phyloP scores from a whole-genome alignment of 192 early-diverging fungal species.

The Coemansia sp. region DNA sequence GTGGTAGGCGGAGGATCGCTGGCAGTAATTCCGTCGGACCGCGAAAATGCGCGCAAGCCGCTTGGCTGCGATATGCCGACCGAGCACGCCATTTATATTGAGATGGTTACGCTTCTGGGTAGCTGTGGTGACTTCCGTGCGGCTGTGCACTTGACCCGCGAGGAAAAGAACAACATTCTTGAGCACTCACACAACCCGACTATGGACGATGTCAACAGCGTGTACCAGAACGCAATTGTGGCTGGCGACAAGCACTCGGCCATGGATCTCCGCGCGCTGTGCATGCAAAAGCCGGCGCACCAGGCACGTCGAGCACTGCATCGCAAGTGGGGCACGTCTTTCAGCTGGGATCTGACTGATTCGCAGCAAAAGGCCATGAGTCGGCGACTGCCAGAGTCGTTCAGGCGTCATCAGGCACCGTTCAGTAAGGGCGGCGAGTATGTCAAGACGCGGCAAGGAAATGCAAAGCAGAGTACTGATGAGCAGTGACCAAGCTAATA shows the following conservation, averaged over 20 bases:
- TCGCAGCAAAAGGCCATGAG: slow-evolving; percentile 44
- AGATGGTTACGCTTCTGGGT: slow-evolving; percentile 70
- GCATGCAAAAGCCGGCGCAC: slow-evolving; percentile 50
- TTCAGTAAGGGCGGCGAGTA: slow-evolving; percentile 46
- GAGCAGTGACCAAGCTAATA: background rate
- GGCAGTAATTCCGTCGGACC: slow-evolving; percentile 40
- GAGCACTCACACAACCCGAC: slow-evolving; percentile 46
- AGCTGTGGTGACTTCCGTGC: slow-evolving; percentile 56
- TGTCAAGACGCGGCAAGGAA: slow-evolving; percentile 13
- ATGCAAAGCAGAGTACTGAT: background rate
- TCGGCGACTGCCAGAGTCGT: slow-evolving; percentile 51
- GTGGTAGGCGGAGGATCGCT: slow-evolving; percentile 34
- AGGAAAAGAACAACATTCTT: slow-evolving; percentile 44
- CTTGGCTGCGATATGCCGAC: slow-evolving; percentile 59
- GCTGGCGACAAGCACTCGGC: slow-evolving; percentile 56
- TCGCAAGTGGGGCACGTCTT: slow-evolving; percentile 63
- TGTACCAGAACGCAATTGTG: slow-evolving; percentile 58
- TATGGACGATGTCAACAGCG: slow-evolving; percentile 52
- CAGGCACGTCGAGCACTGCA: slow-evolving; percentile 43
- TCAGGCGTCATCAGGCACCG: slow-evolving; percentile 32
- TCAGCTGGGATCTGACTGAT: slow-evolving; percentile 53
- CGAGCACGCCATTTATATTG: slow-evolving; percentile 59
- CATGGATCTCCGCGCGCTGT: slow-evolving; percentile 56
- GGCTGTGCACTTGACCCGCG: slow-evolving; percentile 56
- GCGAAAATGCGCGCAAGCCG: slow-evolving; percentile 39